These are phyloP conservation scores for grape (Vitis vinifera) DNA, from an alignment of 164 flowering plant species.

Conservation along the genomic window ASM3070453v1 NC_081816.1:4625001-4625500, in stretches of 20 bases:
- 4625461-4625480: background rate
- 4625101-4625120: conserved; percentile 42
- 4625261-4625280: conserved; percentile 52
- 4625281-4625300: conserved; percentile 47
- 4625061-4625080: conserved; percentile 59
- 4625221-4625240: conserved; percentile 42
- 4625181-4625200: conserved; percentile 85
- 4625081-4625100: conserved; percentile 49
- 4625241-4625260: conserved; percentile 43
- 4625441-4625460: background rate
- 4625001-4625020: conserved; percentile 52
- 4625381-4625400: conserved; percentile 58
- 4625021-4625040: conserved; percentile 38
- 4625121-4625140: conserved; percentile 46
- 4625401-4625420: background rate
- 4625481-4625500: background rate
- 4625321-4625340: conserved; percentile 90
- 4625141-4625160: conserved; percentile 32
- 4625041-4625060: conserved; percentile 46
- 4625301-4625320: conserved; percentile 80
- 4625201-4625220: conserved; percentile 52
- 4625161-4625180: conserved; percentile 61
- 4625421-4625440: background rate
- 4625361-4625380: conserved; percentile 84
- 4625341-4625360: conserved; percentile 96